Percentiles rank a stretch among this genome's conserved stretches.
These are phyloP conservation scores for Diaporthe citri DNA, from an alignment of 2,329 filamentous ascomycete species.

Conservation along the genomic window DNA sequence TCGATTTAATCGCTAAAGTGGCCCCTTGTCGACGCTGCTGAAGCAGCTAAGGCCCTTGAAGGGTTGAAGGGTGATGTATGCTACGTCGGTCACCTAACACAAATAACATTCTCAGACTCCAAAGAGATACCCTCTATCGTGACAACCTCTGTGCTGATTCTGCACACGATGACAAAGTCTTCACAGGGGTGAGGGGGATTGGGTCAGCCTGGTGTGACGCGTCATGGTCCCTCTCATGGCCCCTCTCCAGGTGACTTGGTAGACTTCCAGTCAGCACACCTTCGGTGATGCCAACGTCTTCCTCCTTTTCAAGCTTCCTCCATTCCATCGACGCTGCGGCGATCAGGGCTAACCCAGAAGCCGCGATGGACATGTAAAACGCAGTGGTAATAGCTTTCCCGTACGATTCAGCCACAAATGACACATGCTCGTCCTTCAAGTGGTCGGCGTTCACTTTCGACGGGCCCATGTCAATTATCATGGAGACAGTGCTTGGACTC, in stretches of 20 bases:
- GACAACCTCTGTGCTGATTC: neutral
- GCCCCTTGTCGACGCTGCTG: too few relatives aligned
- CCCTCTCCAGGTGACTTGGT: neutral
- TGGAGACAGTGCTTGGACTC: neutral
- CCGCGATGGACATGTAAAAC: neutral
- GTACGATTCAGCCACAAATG: neutral
- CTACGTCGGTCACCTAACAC: too few relatives aligned
- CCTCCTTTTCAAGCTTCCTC: conserved; percentile 12
- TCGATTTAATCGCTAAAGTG: neutral
- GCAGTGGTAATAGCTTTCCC: neutral
- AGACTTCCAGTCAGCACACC: neutral
- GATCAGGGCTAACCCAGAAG: neutral
- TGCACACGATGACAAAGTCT: neutral
- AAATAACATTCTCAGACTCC: too few relatives aligned
- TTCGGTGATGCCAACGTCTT: neutral
- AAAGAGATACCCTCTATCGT: neutral
- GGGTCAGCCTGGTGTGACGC: neutral
- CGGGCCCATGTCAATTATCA: neutral
- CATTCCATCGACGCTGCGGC: neutral
- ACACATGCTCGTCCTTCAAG: neutral
- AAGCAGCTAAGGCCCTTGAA: neutral
- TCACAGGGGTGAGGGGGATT: neutral
- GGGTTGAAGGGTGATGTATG: neutral
- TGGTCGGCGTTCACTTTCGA: neutral
- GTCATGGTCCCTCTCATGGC: neutral